Percentiles rank a stretch among this genome's conserved stretches.
phyloP scores from a whole-genome alignment of 768 basidiomycete genomes.

The Daedaleopsis sinensis region DNA sequence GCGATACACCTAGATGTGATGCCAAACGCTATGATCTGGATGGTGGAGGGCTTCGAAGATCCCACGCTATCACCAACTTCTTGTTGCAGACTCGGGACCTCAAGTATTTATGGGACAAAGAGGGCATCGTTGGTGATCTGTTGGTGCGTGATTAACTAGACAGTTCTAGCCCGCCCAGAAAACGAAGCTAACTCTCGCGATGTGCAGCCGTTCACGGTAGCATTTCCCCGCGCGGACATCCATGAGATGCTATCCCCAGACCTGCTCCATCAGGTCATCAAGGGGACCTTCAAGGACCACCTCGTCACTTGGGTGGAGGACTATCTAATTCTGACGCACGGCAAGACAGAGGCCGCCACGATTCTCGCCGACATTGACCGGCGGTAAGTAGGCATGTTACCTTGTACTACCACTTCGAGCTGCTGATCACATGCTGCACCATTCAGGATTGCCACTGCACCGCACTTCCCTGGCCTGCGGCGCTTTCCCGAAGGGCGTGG shows the following conservation, averaged over 20 bases:
- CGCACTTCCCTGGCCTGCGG: constrained; percentile 24
- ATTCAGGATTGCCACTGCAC: constrained; percentile 12
- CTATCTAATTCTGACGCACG: constrained; percentile 7
- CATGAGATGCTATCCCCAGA: constrained; percentile 23
- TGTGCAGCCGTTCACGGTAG: constrained; percentile 24
- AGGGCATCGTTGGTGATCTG: constrained; percentile 8
- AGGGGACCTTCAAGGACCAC: constrained; percentile 30
- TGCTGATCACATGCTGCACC: background rate
- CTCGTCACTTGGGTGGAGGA: constrained; percentile 25
- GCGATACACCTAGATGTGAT: no score
- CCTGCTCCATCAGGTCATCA: constrained; percentile 28
- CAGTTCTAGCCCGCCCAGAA: no score
- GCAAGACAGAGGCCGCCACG: constrained; percentile 3
- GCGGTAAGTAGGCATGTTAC: constrained; percentile 1
- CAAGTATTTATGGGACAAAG: no score
- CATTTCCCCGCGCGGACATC: constrained; percentile 27
- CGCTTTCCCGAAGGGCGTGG: constrained; percentile 26
- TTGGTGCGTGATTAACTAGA: background rate
- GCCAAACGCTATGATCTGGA: no score
- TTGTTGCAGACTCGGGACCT: no score
- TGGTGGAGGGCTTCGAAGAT: no score
- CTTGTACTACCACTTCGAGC: no score
- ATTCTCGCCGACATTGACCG: constrained; percentile 24
- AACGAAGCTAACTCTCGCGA: no score
- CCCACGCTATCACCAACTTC: no score